phyloP scores from a whole-genome alignment of 192 early-diverging fungal genomes.

The Geosiphon pyriformis region DNA sequence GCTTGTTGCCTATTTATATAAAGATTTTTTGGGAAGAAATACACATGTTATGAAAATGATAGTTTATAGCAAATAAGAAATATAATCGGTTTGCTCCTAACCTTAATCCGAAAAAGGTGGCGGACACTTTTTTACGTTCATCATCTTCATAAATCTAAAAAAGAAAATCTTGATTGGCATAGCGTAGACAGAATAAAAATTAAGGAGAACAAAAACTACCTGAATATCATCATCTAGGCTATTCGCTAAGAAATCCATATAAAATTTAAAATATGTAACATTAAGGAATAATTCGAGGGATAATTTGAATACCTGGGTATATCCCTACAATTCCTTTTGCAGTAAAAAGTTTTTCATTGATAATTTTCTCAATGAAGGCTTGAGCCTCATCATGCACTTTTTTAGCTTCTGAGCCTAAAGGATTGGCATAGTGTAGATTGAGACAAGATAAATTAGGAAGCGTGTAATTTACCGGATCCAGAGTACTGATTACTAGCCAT shows the following conservation, averaged over 20 bases:
- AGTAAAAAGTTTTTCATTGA: slow-evolving; percentile 64
- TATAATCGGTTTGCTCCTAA: slow-evolving; percentile 54
- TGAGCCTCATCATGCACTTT: slow-evolving; percentile 84
- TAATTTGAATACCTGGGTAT: slow-evolving; percentile 50
- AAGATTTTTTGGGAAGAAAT: neutral
- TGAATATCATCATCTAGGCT: slow-evolving; percentile 86
- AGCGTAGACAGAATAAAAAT: neutral
- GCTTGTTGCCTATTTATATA: slow-evolving; percentile 31
- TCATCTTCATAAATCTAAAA: slow-evolving; percentile 67
- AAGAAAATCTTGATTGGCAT: neutral
- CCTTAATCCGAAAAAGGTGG: slow-evolving; percentile 82
- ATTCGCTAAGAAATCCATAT: slow-evolving; percentile 48
- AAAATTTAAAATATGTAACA: neutral
- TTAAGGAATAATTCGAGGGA: neutral
- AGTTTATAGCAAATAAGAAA: neutral
- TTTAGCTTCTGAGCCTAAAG: slow-evolving; percentile 66
- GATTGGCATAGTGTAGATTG: neutral
- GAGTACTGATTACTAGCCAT: neutral
- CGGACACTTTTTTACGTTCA: slow-evolving; percentile 54
- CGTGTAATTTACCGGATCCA: too few relatives aligned
- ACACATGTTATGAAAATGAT: neutral
- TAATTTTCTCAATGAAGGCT: slow-evolving; percentile 72
- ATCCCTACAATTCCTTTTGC: slow-evolving; percentile 81
- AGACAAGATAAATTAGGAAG: neutral
- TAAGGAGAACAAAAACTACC: slow-evolving; percentile 24